Base-by-base conservation (phyloP, 1,284 basidiomycete genomes). In the Pulveroboletus sp. region DNA sequence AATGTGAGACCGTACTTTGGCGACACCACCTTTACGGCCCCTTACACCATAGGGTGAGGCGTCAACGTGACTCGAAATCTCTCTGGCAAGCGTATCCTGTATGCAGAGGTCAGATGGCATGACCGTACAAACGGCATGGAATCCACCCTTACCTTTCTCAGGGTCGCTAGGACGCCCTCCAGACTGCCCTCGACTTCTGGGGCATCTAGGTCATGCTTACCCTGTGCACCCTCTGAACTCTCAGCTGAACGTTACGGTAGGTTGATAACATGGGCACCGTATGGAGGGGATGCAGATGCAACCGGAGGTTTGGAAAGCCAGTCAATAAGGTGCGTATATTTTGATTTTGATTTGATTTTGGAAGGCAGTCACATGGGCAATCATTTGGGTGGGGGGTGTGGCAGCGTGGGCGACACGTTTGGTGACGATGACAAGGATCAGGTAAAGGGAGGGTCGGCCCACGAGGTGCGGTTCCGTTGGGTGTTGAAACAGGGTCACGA, bases 31-130 rank as follows among this genome's bases (percentile, higher is more conserved):
- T 72, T 63, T 78, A 76, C 85, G 80, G 36, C 86, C 86, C 66
- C 82, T 84, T 64, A 82, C 80, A 43, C 89, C 89, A 67, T 91
- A 91, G 0, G 86, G 78, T 15, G 87, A 87, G 61, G 82, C 79
- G 69, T 91, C 86, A 21, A 92, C 88, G 29, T 89, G 84, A 50
- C 78, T 78, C 59, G 91, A 81, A 60, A 91, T 91, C 61, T 89
- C 87, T 56, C 78, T 79, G 9, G 89, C 89, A 2, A 91, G 76
- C 0, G 83, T 73, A 65, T 91, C 89, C 82, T 87, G 64, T 19
- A 32, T 12, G 51, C 43, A 48, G 46, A 53, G n/a, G 4, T 43
- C 10, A 36, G 13, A 32, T 33, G 3, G 13, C 3, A 46, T 56
- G 52, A 21, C 37, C 7, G 24, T 4, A 16, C 10, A 37, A 8